phyloP scores from a whole-genome alignment of 2,329 filamentous ascomycete species.

The Talaromyces verruculosus region DNA sequence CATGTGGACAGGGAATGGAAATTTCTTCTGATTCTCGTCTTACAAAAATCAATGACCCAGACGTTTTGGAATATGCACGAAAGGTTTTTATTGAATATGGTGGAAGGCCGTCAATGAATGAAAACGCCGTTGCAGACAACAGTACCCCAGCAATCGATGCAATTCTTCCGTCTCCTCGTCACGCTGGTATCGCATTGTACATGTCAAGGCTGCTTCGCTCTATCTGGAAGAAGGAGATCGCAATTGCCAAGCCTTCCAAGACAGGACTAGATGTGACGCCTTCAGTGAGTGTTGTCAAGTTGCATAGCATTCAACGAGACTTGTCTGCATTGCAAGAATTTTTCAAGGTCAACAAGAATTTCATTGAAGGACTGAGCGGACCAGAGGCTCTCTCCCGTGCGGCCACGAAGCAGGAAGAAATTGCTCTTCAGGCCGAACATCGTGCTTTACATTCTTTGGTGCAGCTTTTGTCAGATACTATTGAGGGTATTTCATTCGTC shows the following conservation, averaged over 20 bases:
- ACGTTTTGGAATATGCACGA: slow-evolving; percentile 80
- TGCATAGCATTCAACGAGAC: slow-evolving; percentile 75
- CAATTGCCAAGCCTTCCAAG: slow-evolving; percentile 48
- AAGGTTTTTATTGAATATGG: slow-evolving; percentile 90
- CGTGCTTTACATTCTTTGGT: slow-evolving; percentile 85
- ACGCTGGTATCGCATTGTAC: slow-evolving; percentile 85
- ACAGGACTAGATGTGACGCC: slow-evolving; percentile 61
- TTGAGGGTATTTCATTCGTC: slow-evolving; percentile 95
- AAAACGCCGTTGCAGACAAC: slow-evolving; percentile 66
- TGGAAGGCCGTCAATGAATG: slow-evolving; percentile 79
- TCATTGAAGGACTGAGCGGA: slow-evolving; percentile 92
- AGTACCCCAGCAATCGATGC: slow-evolving; percentile 71
- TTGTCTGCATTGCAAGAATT: slow-evolving; percentile 78
- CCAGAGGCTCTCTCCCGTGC: slow-evolving; percentile 79
- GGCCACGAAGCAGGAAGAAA: slow-evolving; percentile 81
- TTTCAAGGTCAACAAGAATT: slow-evolving; percentile 79
- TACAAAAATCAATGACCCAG: slow-evolving; percentile 72
- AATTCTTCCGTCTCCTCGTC: slow-evolving; percentile 82
- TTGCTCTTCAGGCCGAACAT: slow-evolving; percentile 90
- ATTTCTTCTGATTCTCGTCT: slow-evolving; percentile 68
- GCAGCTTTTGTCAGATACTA: slow-evolving; percentile 82
- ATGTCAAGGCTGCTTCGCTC: slow-evolving; percentile 83
- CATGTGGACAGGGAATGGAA: slow-evolving; percentile 89
- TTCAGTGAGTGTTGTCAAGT: slow-evolving; percentile 65
- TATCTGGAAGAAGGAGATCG: slow-evolving; percentile 80